These are phyloP conservation scores for Cyberlindnera euphorbiae DNA, from an alignment of 805 yeast genomes.

Conservation along the genomic window DNA sequence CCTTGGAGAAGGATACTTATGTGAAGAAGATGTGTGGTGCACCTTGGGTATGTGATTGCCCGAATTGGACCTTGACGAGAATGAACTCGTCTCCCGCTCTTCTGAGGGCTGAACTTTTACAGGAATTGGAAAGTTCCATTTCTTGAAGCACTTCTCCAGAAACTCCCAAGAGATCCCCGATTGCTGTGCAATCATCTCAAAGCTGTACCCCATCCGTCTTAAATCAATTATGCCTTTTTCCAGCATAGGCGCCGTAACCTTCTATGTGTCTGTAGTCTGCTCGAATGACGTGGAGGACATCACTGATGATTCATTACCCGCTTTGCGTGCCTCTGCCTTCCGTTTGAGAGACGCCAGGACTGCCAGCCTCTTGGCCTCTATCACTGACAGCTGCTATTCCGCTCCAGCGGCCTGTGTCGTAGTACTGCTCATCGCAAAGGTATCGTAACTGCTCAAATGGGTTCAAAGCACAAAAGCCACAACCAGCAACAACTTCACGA, in stretches of 20 bases:
- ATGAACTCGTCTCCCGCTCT: not conserved
- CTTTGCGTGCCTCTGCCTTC: slow-evolving; percentile 3
- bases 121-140: slow-evolving; percentile 20
- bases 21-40: no score
- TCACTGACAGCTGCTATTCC: slow-evolving; percentile 5
- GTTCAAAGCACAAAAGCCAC: no score
- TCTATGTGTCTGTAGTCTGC: not conserved
- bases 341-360: slow-evolving; percentile 23
- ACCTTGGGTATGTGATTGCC: no score
- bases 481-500: no score
- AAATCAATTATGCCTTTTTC: slow-evolving; percentile 22
- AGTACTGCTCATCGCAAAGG: no score
- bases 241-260: slow-evolving; percentile 3
- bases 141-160: slow-evolving; percentile 14
- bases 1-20: slow-evolving; percentile 1
- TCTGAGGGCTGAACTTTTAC: slow-evolving; percentile 1
- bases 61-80: not conserved
- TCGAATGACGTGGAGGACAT: not conserved
- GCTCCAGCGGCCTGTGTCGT: not conserved
- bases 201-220: slow-evolving; percentile 22
- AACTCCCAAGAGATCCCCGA: slow-evolving; percentile 19
- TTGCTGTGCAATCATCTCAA: slow-evolving; percentile 16
- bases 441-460: no score
- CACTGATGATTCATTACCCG: slow-evolving; percentile 1
- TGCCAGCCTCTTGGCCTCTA: slow-evolving; percentile 22